Evolutionary conservation across 75 land plant genomes (phyloP), one percentile per base, ranked within the genome.

Genomic region (Pinus taeda): DNA sequence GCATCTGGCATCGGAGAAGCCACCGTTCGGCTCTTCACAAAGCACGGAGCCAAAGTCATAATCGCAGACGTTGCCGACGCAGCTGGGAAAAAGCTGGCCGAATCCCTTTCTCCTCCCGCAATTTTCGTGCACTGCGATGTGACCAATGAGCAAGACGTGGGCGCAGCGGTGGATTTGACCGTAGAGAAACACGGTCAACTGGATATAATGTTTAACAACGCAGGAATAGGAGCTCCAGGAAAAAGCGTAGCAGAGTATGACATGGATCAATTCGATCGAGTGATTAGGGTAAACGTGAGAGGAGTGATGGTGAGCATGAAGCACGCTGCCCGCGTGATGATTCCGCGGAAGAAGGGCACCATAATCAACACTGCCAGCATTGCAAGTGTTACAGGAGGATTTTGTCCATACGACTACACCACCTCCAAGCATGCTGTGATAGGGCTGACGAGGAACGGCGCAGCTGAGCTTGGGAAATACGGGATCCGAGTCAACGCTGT

Each of bases 251-350:
- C 72, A 6, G 83, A 83, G 24, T 85, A 83, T 9, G 84, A 81
- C 63, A 76, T 90, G 83, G 59, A 18, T 78, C 12, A 82, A 49
- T 86, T 88, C 64, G 92, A 90, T 56, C 71, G 75, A 4, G 83
- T 86, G 22, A 67, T 90, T 81, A 71, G 60, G 11, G 81, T 90
- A 17, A 90, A 92, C 81, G 75, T 92, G 22, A 76, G 92, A 1
- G 94, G 90, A 8, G 66, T 70, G 33, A 72, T 90, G 14, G 77
- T 87, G 76, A 92, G 94, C 15, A 81, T 90, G 24, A 92, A 92
- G 83, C 94, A 92, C 70, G 92, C 94, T 2, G 87, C 94, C 20
- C 83, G 90, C 30, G 90, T 86, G 14, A 92, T 92, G 94, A 73
- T 83, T 21, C 94, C 92, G 0, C 57, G 24, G 9, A 79, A 82